Conservation (phyloP, 345 rosid species). For the Iberis pinnata region DNA sequence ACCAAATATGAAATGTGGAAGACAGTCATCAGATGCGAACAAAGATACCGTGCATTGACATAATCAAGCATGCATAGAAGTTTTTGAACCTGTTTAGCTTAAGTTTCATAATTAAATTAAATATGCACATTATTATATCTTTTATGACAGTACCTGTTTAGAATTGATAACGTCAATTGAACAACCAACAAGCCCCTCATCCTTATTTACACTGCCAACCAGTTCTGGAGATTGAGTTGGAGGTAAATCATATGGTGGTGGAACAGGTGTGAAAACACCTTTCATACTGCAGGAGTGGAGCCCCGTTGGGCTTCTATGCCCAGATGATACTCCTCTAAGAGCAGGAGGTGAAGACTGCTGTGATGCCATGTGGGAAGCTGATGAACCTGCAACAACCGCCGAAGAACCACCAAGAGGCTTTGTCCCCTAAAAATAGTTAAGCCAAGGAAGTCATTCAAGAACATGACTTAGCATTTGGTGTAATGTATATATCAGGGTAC, state of each 20-base stretch:
- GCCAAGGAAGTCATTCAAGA: conserved; percentile 12
- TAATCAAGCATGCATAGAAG: conserved; percentile 7
- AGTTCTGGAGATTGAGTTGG: conserved; percentile 48
- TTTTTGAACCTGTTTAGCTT: not conserved
- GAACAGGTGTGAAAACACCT: conserved; percentile 63
- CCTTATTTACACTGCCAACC: conserved; percentile 51
- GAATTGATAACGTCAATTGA: conserved; percentile 43
- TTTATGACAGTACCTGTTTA: conserved; percentile 78
- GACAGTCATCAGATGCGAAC: conserved; percentile 17
- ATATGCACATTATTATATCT: not conserved
- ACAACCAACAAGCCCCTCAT: conserved; percentile 42
- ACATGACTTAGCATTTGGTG: not conserved
- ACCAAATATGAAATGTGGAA: conserved; percentile 21
- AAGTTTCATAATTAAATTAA: no score
- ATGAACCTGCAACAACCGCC: conserved; percentile 35
- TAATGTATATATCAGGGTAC: no score
- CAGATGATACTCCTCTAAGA: conserved; percentile 53
- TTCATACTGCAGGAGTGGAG: conserved; percentile 62
- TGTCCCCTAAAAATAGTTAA: conserved; percentile 49
- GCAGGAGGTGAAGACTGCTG: conserved; percentile 59
- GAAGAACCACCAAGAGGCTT: conserved; percentile 61
- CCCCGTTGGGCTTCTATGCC: conserved; percentile 53
- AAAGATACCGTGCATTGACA: conserved; percentile 6
- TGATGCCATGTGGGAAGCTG: conserved; percentile 59
- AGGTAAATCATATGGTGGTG: conserved; percentile 58